These are phyloP conservation scores for Penicillium ochrochloron DNA, from an alignment of 495 filamentous ascomycete genomes.

Conservation along the genomic window DNA sequence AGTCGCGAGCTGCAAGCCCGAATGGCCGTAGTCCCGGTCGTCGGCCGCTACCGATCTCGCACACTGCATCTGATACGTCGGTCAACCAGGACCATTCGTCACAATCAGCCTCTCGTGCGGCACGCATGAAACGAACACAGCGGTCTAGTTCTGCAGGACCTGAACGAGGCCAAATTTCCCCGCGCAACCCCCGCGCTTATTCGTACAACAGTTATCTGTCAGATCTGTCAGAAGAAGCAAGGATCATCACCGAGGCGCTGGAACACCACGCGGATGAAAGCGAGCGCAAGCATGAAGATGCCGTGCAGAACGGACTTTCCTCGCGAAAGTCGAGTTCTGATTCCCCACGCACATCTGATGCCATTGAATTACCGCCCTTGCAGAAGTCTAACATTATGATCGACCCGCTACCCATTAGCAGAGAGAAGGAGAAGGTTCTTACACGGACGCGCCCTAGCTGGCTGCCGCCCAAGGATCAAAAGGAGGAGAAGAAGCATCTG, in stretches of 20 bases:
- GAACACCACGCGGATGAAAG: constrained; percentile 80
- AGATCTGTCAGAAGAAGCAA: constrained; percentile 84
- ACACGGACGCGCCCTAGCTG: constrained; percentile 91
- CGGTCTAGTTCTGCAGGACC: constrained; percentile 52
- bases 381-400: constrained; percentile 92
- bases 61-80: constrained; percentile 39
- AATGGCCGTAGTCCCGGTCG: constrained; percentile 52
- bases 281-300: constrained; percentile 54
- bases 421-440: constrained; percentile 93
- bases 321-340: constrained; percentile 52
- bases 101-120: constrained; percentile 36
- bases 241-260: constrained; percentile 84
- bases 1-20: constrained; percentile 56
- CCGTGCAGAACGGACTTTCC: constrained; percentile 52
- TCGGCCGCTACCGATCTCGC: constrained; percentile 47
- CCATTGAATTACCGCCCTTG: constrained; percentile 76
- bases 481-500: constrained; percentile 88
- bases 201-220: constrained; percentile 84
- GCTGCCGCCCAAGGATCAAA: constrained; percentile 92
- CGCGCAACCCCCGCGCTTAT: constrained; percentile 67
- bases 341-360: constrained; percentile 59
- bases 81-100: constrained; percentile 22
- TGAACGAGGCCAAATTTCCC: constrained; percentile 51
- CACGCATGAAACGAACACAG: constrained; percentile 36
- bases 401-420: constrained; percentile 91